Evolutionary conservation across 2,329 filamentous ascomycete species (phyloP).

Genomic region (Coleophoma eucalyptorum): DNA sequence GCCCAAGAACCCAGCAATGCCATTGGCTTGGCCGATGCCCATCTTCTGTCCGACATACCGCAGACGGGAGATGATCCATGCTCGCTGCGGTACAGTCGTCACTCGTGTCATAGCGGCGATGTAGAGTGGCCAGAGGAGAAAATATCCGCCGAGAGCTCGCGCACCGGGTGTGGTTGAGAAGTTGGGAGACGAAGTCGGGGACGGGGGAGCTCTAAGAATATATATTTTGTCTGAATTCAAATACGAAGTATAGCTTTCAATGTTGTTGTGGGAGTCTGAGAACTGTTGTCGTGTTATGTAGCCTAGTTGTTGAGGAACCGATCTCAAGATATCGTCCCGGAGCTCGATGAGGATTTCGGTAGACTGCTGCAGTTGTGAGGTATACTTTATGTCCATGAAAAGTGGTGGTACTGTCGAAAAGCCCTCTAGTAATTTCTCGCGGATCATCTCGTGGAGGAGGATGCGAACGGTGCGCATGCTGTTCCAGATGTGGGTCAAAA

Average conservation of each 20-base stretch:
- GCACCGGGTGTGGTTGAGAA: not conserved
- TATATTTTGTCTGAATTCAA: no score
- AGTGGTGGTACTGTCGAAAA: conserved; percentile 2
- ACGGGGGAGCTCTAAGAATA: not conserved
- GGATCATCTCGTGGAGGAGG: conserved; percentile 2
- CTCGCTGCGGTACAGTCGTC: not conserved
- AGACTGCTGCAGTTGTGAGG: conserved; percentile 3
- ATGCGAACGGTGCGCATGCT: conserved; percentile 3
- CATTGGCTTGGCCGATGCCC: conserved; percentile 51
- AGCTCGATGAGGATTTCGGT: conserved; percentile 3
- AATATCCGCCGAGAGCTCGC: conserved; percentile 11
- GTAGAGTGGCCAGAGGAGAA: conserved; percentile 16
- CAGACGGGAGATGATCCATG: conserved; percentile 28
- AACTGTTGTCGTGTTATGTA: conserved; percentile 8
- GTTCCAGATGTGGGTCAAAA: conserved; percentile 1
- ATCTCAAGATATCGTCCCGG: not conserved
- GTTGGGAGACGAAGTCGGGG: not conserved
- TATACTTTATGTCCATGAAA: conserved; percentile 3
- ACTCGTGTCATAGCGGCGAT: conserved; percentile 7
- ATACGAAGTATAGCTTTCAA: not conserved
- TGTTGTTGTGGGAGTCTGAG: not conserved
- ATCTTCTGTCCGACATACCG: conserved; percentile 48
- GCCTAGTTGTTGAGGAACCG: conserved; percentile 1
- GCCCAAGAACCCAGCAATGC: conserved; percentile 32
- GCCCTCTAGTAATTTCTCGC: conserved; percentile 3